Percentiles rank a stretch among this genome's conserved stretches.
Conservation (phyloP, 371 early-diverging fungal genomes). For the Mucor piriformis region DNA sequence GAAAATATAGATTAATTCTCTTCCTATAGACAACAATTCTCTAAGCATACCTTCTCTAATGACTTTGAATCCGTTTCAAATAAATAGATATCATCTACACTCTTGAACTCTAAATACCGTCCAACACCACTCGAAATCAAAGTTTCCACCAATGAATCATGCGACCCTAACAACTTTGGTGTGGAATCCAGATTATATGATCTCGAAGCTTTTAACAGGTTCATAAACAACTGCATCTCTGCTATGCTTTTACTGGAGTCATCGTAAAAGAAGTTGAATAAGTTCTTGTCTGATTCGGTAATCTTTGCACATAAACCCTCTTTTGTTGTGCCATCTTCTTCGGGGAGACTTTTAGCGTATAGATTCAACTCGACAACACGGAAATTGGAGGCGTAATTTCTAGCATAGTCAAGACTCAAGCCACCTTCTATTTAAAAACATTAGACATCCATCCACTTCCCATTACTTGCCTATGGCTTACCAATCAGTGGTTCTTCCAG, state of each 20-base stretch:
- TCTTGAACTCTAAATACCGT: conserved; percentile 86
- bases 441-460: not conserved
- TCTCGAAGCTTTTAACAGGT: conserved; percentile 52
- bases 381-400: conserved; percentile 22
- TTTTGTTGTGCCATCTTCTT: not conserved
- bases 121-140: conserved; percentile 84
- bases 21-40: not conserved
- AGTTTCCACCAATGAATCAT: conserved; percentile 75
- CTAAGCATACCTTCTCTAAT: conserved; percentile 35
- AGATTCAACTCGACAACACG: conserved; percentile 8
- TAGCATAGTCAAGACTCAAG: conserved; percentile 17
- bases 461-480: not conserved
- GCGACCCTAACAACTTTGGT: conserved; percentile 76
- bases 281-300: not conserved
- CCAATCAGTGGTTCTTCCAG: not conserved
- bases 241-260: not conserved
- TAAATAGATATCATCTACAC: conserved; percentile 71
- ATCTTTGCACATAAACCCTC: not conserved
- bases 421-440: not conserved
- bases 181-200: conserved; percentile 79
- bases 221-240: conserved; percentile 19
- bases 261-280: not conserved
- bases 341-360: not conserved
- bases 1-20: not conserved
- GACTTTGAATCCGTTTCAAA: conserved; percentile 43